Conservation (phyloP, 2,329 filamentous ascomycete genomes). For the Talaromyces sp. region DNA sequence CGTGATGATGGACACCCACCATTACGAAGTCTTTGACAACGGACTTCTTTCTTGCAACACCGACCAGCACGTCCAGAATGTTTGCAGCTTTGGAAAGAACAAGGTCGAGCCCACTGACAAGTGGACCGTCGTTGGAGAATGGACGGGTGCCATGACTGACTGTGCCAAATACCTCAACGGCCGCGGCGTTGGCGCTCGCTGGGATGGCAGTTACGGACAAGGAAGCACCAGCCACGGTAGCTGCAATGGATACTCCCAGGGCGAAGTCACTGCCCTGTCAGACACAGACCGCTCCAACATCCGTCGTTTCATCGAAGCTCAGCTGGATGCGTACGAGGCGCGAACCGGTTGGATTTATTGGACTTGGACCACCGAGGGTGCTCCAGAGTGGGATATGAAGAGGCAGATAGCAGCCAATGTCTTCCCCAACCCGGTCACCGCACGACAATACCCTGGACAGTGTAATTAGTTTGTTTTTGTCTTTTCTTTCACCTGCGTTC, state of each 20-base stretch:
- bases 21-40: constrained; percentile 60
- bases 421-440: constrained; percentile 41
- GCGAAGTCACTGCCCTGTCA: constrained; percentile 41
- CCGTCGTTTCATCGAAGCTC: constrained; percentile 41
- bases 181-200: constrained; percentile 54
- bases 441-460: constrained; percentile 27
- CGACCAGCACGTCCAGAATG: constrained; percentile 49
- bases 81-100: constrained; percentile 48
- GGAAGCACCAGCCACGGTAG: constrained; percentile 46
- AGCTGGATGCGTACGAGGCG: constrained; percentile 40
- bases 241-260: constrained; percentile 47
- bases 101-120: constrained; percentile 53
- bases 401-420: constrained; percentile 37
- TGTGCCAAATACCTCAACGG: constrained; percentile 52
- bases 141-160: constrained; percentile 61
- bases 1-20: constrained; percentile 61
- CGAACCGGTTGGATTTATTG: constrained; percentile 44
- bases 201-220: constrained; percentile 45
- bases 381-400: constrained; percentile 45
- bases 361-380: constrained; percentile 46
- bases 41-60: constrained; percentile 45
- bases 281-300: constrained; percentile 30
- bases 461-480: constrained; percentile 15
- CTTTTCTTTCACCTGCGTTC: not conserved
- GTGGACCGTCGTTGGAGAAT: constrained; percentile 63